Evolutionary conservation across 1,139 yeast species (phyloP), one percentile per base, ranked within the genome.

Genomic region (Lodderomyces pseudojiufengensis): DNA sequence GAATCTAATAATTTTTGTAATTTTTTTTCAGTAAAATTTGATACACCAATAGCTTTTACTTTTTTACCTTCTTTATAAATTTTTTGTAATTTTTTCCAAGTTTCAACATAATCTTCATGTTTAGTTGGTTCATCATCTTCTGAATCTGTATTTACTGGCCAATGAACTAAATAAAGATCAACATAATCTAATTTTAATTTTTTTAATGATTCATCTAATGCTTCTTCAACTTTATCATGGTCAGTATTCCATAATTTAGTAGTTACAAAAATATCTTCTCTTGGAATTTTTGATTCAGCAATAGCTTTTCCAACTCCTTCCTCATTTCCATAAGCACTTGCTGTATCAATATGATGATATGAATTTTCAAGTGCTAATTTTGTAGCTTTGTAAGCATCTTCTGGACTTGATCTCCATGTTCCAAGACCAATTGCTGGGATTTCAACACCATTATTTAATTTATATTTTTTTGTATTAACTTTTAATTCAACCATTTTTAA

Each of bases 141-240:
- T 3, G 59, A 52, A 36, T 72, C 67, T 40, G 76, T 55, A 2
- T 85, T 72, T 36, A 76, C 70, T 4, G 97, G 97, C 95, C 95
- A 87, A 63, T 90, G 97, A 53, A 86, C 74, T 55, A 88, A 71
- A 57, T 81, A 82, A 49, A 88, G 68, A 56, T 88, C 97, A 40
- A 88, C 80, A 51, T 88, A 88, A 37, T 84, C 95, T 48, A 84
- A 62, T 2, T 82, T 82, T 48, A 88, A 67, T 52, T 78, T 78
- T 49, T 73, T 55, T 52, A 88, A 70, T 3, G 94, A 80, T 34
- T 57, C 62, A 34, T 80, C 75, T 39, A 87, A 63, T 6, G 84
- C 85, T 29, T 56, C 66, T 31, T 61, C 80, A 18, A 80, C 81
- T 36, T 76, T 65, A 48, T 71, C 68, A 52, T 83, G 88, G 52